Evolutionary conservation across 1,139 yeast species (phyloP).

Genomic region (Lodderomyces margitis): DNA sequence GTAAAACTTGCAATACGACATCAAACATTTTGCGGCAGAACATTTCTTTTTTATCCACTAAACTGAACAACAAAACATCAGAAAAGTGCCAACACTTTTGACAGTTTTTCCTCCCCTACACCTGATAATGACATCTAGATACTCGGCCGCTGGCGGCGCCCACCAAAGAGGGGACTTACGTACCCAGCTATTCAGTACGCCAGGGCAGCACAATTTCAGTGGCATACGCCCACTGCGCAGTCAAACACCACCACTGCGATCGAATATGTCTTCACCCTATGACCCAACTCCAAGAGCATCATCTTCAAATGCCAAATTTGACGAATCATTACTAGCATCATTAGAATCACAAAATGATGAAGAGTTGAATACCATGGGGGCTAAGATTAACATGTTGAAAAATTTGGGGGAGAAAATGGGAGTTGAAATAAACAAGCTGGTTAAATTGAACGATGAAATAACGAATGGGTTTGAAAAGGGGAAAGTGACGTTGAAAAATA

Average conservation of each 20-base stretch:
- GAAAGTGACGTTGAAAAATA: conserved; percentile 53
- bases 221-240: conserved; percentile 1
- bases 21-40: not conserved
- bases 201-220: conserved; percentile 10
- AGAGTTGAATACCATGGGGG: conserved; percentile 66
- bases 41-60: not conserved
- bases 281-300: conserved; percentile 25
- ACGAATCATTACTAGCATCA: conserved; percentile 61
- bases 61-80: not conserved
- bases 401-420: conserved; percentile 77
- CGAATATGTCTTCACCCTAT: conserved; percentile 45
- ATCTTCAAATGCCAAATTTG: conserved; percentile 37
- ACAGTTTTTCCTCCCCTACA: too few relatives aligned
- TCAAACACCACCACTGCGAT: conserved; percentile 24
- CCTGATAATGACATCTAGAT: conserved; percentile 30
- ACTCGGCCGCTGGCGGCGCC: conserved; percentile 37
- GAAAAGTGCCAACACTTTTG: not conserved
- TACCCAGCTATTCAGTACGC: conserved; percentile 42
- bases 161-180: conserved; percentile 46
- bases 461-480: conserved; percentile 46
- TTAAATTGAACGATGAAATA: conserved; percentile 57
- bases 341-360: conserved; percentile 85
- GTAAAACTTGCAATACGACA: not conserved
- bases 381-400: conserved; percentile 69
- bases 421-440: conserved; percentile 75